Percentiles rank a stretch among this genome's conserved stretches.
Conservation (phyloP, 2,329 filamentous ascomycete species). For the Cercospora berteroae region DNA sequence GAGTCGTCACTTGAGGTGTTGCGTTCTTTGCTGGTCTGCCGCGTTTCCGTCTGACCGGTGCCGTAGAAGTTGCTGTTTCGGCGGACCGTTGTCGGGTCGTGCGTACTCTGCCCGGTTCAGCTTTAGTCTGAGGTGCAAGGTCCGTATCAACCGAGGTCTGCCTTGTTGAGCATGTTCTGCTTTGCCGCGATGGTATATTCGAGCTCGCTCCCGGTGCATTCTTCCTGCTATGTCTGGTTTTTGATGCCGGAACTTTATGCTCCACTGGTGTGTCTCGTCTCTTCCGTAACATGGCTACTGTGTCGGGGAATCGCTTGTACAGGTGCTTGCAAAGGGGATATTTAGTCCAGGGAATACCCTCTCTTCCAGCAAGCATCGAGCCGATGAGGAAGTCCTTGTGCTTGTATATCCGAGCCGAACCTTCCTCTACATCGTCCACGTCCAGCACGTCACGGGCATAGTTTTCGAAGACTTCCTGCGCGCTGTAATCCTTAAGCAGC, state of each 20-base stretch:
- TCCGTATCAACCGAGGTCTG: constrained; percentile 18
- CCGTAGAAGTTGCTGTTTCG: constrained; percentile 25
- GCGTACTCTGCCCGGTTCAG: neutral
- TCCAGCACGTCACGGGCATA: constrained; percentile 30
- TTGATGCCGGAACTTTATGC: neutral
- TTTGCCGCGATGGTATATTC: neutral
- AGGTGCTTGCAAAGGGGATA: constrained; percentile 46
- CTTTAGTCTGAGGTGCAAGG: neutral
- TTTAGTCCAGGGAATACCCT: constrained; percentile 45
- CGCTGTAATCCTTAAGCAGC: constrained; percentile 33
- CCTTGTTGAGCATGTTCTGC: neutral
- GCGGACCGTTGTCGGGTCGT: constrained; percentile 19
- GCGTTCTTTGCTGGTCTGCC: constrained; percentile 14
- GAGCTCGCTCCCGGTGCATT: constrained; percentile 1
- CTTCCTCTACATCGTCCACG: constrained; percentile 28
- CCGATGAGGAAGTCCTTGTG: constrained; percentile 46
- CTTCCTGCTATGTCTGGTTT: neutral
- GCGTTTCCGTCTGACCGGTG: constrained; percentile 30
- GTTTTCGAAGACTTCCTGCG: constrained; percentile 42
- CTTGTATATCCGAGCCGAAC: constrained; percentile 28
- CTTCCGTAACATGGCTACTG: constrained; percentile 18
- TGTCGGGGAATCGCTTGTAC: constrained; percentile 38
- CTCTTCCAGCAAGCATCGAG: constrained; percentile 46
- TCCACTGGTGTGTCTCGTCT: constrained; percentile 10
- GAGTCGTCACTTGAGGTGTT: constrained; percentile 23